A percentile compares a stretch with the other conserved stretches of the same genome.
Evolutionary conservation across 2,329 filamentous ascomycete genomes (phyloP).

Genomic region (Bipolaris cookei): DNA sequence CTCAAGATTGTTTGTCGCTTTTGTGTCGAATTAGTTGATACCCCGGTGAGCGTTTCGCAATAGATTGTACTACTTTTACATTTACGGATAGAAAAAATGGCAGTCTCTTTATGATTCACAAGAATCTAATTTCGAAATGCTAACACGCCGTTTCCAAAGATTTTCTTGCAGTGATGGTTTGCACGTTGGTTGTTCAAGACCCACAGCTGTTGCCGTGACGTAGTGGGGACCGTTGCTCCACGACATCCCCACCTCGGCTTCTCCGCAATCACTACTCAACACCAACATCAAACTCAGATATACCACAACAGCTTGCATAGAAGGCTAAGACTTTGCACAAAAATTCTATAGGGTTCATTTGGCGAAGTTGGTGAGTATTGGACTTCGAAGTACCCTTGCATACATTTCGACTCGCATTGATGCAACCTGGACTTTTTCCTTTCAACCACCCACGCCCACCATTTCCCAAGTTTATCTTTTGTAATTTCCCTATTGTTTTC

Average conservation of each 20-base stretch:
- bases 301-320: background rate
- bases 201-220: constrained; percentile 1
- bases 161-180: background rate
- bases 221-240: constrained; percentile 8
- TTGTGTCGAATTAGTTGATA: constrained; percentile 4
- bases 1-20: background rate
- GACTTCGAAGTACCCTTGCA: background rate
- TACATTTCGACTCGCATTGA: no score
- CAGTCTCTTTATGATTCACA: background rate
- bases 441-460: no score
- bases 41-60: constrained; percentile 5
- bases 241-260: constrained; percentile 8
- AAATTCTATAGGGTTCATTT: background rate
- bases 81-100: background rate
- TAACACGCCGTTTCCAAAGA: background rate
- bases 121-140: background rate
- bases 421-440: no score
- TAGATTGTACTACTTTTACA: constrained; percentile 2
- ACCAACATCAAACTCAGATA: background rate
- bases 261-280: background rate
- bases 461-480: no score
- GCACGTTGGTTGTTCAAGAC: background rate
- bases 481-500: no score
- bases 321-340: background rate
- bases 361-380: background rate